Conservation (phyloP, 106 monocot genomes). For the Phalaenopsis equestris region DNA sequence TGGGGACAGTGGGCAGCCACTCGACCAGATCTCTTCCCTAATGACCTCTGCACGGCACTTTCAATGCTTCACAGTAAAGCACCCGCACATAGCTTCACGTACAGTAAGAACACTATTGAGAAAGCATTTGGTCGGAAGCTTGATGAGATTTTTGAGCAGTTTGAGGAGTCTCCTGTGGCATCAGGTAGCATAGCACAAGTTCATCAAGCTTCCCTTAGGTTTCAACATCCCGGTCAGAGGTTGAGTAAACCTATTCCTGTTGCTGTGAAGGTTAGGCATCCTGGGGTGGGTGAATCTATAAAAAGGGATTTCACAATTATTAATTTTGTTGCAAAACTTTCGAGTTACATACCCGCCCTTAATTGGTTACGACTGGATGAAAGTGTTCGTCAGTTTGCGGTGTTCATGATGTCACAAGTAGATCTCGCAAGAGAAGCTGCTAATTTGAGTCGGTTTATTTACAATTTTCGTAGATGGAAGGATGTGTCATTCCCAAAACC, state of each 20-base stretch:
- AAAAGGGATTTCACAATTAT: constrained; percentile 57
- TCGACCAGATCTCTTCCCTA: constrained; percentile 61
- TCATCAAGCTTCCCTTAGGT: constrained; percentile 49
- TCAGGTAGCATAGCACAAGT: constrained; percentile 73
- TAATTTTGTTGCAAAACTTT: constrained; percentile 44
- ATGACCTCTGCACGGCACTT: constrained; percentile 47
- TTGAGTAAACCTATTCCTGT: constrained; percentile 43
- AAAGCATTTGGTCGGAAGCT: constrained; percentile 50
- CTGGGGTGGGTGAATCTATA: constrained; percentile 55
- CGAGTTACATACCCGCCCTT: constrained; percentile 46
- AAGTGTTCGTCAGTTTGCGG: constrained; percentile 61
- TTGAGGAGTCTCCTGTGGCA: constrained; percentile 62
- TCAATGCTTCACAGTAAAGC: constrained; percentile 54
- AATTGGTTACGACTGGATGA: constrained; percentile 66
- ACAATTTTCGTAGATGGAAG: constrained; percentile 63
- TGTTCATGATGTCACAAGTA: constrained; percentile 76
- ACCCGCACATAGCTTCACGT: constrained; percentile 44
- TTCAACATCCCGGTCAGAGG: constrained; percentile 28
- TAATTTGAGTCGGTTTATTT: constrained; percentile 58
- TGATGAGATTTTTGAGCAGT: constrained; percentile 50
- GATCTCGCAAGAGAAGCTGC: constrained; percentile 67
- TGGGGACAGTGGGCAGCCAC: constrained; percentile 85
- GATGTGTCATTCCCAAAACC: constrained; percentile 71
- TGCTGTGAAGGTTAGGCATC: constrained; percentile 73
- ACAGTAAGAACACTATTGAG: constrained; percentile 47